These are phyloP conservation scores for Aspergillus sclerotioniger DNA, from an alignment of 495 filamentous ascomycete species.

Conservation along the genomic window DNA sequence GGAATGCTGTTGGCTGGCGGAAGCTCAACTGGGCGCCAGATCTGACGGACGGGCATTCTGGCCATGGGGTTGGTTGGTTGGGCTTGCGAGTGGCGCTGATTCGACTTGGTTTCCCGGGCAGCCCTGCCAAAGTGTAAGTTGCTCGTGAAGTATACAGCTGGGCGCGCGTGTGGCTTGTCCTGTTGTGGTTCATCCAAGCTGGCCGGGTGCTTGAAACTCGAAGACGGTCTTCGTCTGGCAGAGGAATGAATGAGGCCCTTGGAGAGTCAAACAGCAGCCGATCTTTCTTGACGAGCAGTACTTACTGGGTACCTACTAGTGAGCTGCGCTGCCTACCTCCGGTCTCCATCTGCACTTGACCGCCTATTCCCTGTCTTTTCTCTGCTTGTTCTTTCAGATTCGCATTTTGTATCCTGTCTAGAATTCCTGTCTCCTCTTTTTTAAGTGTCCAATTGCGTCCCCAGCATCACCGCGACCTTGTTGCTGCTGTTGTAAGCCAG, in stretches of 20 bases:
- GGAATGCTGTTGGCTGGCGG: not conserved
- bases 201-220: no score
- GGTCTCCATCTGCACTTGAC: slow-evolving; percentile 6
- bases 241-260: no score
- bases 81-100: slow-evolving; percentile 4
- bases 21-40: slow-evolving; percentile 4
- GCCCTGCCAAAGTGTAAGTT: slow-evolving; percentile 7
- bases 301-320: not conserved
- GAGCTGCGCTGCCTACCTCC: not conserved
- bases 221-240: no score
- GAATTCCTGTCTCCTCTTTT: not conserved
- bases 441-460: not conserved
- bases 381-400: slow-evolving; percentile 10
- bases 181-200: not conserved
- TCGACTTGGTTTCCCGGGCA: slow-evolving; percentile 22
- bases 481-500: slow-evolving; percentile 1
- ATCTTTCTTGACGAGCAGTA: not conserved
- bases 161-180: not conserved
- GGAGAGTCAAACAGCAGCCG: no score
- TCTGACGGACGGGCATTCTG: slow-evolving; percentile 1
- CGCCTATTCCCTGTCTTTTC: slow-evolving; percentile 5
- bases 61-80: slow-evolving; percentile 12
- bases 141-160: no score
- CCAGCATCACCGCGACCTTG: not conserved
- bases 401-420: slow-evolving; percentile 1